Conservation (phyloP, 192 early-diverging fungal species). For the Geranomyces michiganensis region DNA sequence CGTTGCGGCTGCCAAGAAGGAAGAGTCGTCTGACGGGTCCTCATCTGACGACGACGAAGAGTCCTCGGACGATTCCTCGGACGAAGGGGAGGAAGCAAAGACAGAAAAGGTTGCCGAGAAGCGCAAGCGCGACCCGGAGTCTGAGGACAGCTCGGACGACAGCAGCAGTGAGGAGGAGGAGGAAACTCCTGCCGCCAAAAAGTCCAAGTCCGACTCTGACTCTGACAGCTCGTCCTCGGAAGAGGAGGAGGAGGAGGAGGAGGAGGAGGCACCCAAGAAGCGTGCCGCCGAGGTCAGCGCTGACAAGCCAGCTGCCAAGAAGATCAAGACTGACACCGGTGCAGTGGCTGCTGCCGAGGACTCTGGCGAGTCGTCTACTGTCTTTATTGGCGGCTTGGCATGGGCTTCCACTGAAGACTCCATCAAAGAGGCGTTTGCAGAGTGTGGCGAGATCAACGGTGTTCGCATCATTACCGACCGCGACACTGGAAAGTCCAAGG, state of each 20-base stretch:
- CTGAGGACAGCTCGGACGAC: conserved; percentile 31
- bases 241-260: conserved; percentile 36
- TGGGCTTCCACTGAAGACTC: conserved; percentile 72
- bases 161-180: conserved; percentile 51
- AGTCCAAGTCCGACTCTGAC: conserved; percentile 42
- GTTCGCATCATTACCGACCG: conserved; percentile 79
- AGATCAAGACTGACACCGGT: conserved; percentile 44
- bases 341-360: conserved; percentile 59
- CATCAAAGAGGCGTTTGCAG: conserved; percentile 63
- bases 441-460: conserved; percentile 69
- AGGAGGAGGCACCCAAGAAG: conserved; percentile 40
- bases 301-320: conserved; percentile 40
- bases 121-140: conserved; percentile 31
- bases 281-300: conserved; percentile 39
- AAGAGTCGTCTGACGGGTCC: conserved; percentile 36
- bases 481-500: conserved; percentile 75
- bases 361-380: conserved; percentile 38
- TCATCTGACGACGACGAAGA: conserved; percentile 26
- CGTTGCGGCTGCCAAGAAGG: conserved; percentile 30
- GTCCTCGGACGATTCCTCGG: conserved; percentile 35
- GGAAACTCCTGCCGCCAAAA: conserved; percentile 52
- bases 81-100: conserved; percentile 41
- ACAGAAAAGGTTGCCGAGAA: conserved; percentile 19
- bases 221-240: conserved; percentile 47
- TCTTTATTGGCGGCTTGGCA: conserved; percentile 77